Base-by-base conservation (phyloP, 1,139 yeast genomes). In the Sugiyamaella sp. region DNA sequence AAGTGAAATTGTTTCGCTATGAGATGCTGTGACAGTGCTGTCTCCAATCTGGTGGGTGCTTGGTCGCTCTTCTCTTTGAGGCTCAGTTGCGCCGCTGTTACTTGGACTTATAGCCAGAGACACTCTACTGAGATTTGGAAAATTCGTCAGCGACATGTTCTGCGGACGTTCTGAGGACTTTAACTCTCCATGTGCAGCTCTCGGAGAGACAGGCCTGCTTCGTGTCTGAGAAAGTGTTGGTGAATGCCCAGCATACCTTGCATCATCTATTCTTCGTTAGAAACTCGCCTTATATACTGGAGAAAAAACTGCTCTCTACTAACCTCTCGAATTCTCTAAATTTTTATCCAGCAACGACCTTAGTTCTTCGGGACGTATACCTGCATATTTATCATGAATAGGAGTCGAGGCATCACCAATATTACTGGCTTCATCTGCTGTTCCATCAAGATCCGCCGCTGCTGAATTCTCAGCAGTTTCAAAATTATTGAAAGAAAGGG, bases 341-440 rank as follows among this genome's bases (percentile, higher is more conserved):
- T 46, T 46, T 22, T 46, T 38, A 39, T 46, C 44, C 22, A 46
- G 25, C 41, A 46, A 24, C 19, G 44, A 38, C 27, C 38, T 38
- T 35, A 46, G 44, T 27, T 46, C 50, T 27, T 46, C 50, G 39
- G 50, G 50, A 39, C 50, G 50, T 38, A 46, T 46, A 27, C 53
- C 50, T 41, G 54, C 51, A 41, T 46, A 51, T 46, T 51, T 46
- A 41, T 46, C 51, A 39, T 51, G 50, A 20, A 48, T 51, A 25
- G 54, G 54, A 46, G 54, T 51, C 35, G 49, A 47, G 39, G 51
- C 49, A 39, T 33, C 20, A 19, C 39, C 51, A 22, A 40, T 27
- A 37, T 46, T 41, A 22, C 25, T 44, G 16, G 39, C 47, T 21
- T 51, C 49, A 38, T 46, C 51, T 22, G 32, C 41, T 16, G 46